Percentiles rank a stretch among this genome's conserved stretches.
phyloP scores from a whole-genome alignment of 805 yeast genomes.

The Metschnikowia santaceciliae region DNA sequence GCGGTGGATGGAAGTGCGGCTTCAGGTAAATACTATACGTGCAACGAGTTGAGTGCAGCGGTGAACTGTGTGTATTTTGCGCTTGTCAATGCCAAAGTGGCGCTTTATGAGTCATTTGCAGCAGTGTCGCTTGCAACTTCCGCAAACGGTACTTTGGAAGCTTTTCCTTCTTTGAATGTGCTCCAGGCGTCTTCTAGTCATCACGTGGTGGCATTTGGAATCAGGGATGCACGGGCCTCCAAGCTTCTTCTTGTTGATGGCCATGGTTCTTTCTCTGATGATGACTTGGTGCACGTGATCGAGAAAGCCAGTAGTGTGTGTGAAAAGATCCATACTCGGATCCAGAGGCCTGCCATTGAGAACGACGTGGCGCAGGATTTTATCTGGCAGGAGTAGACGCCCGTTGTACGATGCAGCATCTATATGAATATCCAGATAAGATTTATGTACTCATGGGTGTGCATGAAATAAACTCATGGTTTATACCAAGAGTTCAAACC shows the following conservation, averaged over 20 bases:
- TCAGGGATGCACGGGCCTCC: slow-evolving; percentile 46
- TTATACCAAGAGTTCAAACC: too few species aligned
- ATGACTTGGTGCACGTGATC: slow-evolving; percentile 49
- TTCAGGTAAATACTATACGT: slow-evolving; percentile 25
- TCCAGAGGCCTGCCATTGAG: slow-evolving; percentile 47
- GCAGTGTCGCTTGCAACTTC: slow-evolving; percentile 43
- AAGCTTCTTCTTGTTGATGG: slow-evolving; percentile 69
- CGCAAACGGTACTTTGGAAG: slow-evolving; percentile 25
- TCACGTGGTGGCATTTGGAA: slow-evolving; percentile 62
- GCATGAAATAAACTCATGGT: too few species aligned
- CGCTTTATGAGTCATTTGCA: slow-evolving; percentile 58
- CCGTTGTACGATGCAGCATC: too few species aligned
- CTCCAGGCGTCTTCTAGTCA: slow-evolving; percentile 48
- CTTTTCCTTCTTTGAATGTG: slow-evolving; percentile 45
- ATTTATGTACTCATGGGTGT: too few species aligned
- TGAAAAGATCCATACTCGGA: slow-evolving; percentile 36
- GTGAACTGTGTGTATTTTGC: slow-evolving; percentile 75
- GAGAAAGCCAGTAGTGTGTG: slow-evolving; percentile 49
- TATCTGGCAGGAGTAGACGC: slow-evolving; percentile 43
- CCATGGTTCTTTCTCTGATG: slow-evolving; percentile 62
- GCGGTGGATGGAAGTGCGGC: slow-evolving; percentile 16
- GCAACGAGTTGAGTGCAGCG: slow-evolving; percentile 60
- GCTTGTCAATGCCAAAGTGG: slow-evolving; percentile 74
- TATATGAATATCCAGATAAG: too few species aligned
- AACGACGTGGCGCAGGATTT: slow-evolving; percentile 50